Base-by-base conservation (phyloP, 192 early-diverging fungal genomes). In the Dissophora ornata region DNA sequence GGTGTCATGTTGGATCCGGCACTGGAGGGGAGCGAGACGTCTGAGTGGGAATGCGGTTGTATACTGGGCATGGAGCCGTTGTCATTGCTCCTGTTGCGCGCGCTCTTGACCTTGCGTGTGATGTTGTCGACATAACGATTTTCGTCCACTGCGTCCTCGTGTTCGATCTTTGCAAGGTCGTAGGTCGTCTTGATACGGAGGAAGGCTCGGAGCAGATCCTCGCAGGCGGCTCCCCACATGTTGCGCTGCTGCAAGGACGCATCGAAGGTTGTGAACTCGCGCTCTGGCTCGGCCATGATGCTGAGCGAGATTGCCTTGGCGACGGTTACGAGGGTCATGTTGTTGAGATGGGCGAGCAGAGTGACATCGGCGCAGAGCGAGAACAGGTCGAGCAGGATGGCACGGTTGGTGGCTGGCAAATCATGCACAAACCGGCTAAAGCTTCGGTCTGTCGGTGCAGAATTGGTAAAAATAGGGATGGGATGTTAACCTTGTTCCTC, bases 281-380 rank as follows among this genome's bases (percentile, higher is more conserved):
- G 56, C 13, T 67, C 73, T 2, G 73, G 64, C 8, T 62, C 64
- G 19, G 57, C 73, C 73, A 77, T 77, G 38, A 77, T 62, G 45
- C 73, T 67, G 52, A 77, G 62, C 21, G 73, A 77, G 53, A 77
- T 77, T 48, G 73, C 73, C 30, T 77, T 77, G 45, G 73, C 73
- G 42, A 77, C 73, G 22, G 59, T 21, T 16, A 67, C 65, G 8
- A 77, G 59, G 8, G 63, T 67, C 73, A 77, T 77, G 16, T 57
- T 49, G 53, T 77, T 77, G 65, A 77, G 73, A 22, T 77, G 73
- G 38, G 56, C 64, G 41, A 77, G 73, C 4, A 77, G 49, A 4
- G 64, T 67, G 21, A 77, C 47, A 57, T 77, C 73, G 34, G 73
- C 73, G 53, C 73, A 77, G 18, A 77, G 65, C 12, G 73, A 67